Conservation (phyloP, 148 eudicot genomes). For the Nepenthes mirabilis region DNA sequence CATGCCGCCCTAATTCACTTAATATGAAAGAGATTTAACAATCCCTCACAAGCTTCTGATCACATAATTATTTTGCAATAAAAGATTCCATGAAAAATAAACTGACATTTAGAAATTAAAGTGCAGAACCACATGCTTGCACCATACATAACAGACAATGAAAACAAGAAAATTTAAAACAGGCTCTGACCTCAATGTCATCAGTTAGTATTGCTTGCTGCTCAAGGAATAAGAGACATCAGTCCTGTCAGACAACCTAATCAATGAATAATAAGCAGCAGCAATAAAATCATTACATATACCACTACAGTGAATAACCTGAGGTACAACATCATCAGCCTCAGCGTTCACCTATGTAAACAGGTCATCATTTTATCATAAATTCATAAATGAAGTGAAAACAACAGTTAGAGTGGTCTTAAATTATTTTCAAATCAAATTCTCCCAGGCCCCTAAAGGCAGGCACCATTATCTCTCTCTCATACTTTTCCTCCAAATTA, state of each 20-base stretch:
- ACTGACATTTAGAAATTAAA: background rate
- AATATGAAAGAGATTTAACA: no score
- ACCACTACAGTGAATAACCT: no score
- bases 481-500: no score
- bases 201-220: slow-evolving; percentile 40
- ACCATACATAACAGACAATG: background rate
- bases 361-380: no score
- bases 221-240: slow-evolving; percentile 52
- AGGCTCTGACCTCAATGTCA: slow-evolving; percentile 54
- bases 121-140: background rate
- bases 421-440: background rate
- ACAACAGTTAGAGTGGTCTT: no score
- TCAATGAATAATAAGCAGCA: slow-evolving; percentile 34
- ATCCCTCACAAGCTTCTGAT: no score
- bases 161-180: background rate
- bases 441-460: background rate
- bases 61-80: no score
- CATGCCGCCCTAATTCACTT: background rate
- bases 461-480: background rate
- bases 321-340: background rate
- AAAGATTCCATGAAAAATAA: no score
- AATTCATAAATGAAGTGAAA: no score
- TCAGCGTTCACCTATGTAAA: no score
- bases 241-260: slow-evolving; percentile 67
- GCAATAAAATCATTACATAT: slow-evolving; percentile 5